Evolutionary conservation across 2,329 filamentous ascomycete genomes (phyloP).

Genomic region (Hawksworthiomyces lignivorus): DNA sequence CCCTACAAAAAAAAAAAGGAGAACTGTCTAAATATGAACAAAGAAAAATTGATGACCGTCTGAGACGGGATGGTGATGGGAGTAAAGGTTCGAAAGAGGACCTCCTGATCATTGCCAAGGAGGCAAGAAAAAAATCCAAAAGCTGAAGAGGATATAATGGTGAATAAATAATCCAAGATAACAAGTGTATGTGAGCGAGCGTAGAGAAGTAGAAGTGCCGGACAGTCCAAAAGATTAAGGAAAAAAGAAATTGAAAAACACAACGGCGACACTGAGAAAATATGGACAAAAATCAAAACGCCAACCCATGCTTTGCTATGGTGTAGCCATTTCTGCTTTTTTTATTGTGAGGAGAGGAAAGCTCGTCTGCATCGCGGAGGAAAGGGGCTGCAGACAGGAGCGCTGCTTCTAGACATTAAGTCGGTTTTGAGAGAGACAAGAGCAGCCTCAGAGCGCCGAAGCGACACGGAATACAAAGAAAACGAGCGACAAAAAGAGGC

Average conservation of each 20-base stretch:
- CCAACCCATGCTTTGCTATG: conserved; percentile 11
- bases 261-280: background rate
- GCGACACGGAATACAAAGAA: background rate
- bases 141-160: no score
- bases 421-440: background rate
- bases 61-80: background rate
- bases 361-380: no score
- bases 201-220: conserved; percentile 5
- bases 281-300: conserved; percentile 5
- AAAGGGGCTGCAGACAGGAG: no score
- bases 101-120: no score
- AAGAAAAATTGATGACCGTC: background rate
- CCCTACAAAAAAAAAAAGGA: no score
- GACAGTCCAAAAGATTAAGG: background rate
- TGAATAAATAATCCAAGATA: background rate
- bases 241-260: background rate
- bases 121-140: conserved; percentile 4
- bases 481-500: background rate
- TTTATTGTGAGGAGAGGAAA: no score
- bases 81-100: no score
- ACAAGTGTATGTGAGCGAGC: conserved; percentile 2
- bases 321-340: background rate
- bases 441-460: no score
- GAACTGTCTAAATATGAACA: no score
- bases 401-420: no score